Conservation (phyloP, 2,329 filamentous ascomycete species). For the Alternaria arbusti region DNA sequence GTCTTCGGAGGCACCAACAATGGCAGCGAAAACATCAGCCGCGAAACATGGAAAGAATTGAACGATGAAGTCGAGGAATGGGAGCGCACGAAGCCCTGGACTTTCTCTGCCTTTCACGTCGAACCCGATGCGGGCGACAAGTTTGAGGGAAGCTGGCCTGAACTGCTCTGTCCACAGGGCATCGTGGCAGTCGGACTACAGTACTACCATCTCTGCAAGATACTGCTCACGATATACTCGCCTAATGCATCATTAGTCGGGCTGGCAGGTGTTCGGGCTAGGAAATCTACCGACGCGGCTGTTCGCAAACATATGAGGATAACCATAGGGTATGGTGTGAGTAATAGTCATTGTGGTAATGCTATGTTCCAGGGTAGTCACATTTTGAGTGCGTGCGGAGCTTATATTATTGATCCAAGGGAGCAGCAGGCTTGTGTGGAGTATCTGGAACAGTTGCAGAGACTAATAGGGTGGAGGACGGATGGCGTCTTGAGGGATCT, state of each 20-base stretch:
- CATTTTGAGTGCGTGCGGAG: slow-evolving; percentile 38
- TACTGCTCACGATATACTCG: slow-evolving; percentile 38
- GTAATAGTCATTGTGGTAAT: slow-evolving; percentile 36
- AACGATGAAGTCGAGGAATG: slow-evolving; percentile 41
- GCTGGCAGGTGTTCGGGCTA: slow-evolving; percentile 32
- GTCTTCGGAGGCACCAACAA: slow-evolving; percentile 29
- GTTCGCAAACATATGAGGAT: slow-evolving; percentile 38
- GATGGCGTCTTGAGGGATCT: slow-evolving; percentile 33
- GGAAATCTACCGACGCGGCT: slow-evolving; percentile 33
- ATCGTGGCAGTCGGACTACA: slow-evolving; percentile 38
- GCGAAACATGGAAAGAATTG: slow-evolving; percentile 37
- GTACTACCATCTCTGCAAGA: slow-evolving; percentile 42
- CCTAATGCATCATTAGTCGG: slow-evolving; percentile 34
- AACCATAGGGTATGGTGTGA: slow-evolving; percentile 37
- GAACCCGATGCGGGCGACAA: slow-evolving; percentile 31
- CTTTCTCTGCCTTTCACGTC: slow-evolving; percentile 29
- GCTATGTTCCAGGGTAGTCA: slow-evolving; percentile 41
- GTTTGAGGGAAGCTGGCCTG: slow-evolving; percentile 32
- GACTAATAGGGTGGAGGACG: slow-evolving; percentile 35
- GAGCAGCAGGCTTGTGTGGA: slow-evolving; percentile 39
- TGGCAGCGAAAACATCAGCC: slow-evolving; percentile 22
- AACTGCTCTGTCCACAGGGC: slow-evolving; percentile 29
- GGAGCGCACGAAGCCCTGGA: slow-evolving; percentile 41
- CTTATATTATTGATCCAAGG: slow-evolving; percentile 31
- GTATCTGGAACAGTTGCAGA: slow-evolving; percentile 31